These are phyloP conservation scores for Daldinia caldariorum DNA, from an alignment of 495 filamentous ascomycete genomes.

Conservation along the genomic window DNA sequence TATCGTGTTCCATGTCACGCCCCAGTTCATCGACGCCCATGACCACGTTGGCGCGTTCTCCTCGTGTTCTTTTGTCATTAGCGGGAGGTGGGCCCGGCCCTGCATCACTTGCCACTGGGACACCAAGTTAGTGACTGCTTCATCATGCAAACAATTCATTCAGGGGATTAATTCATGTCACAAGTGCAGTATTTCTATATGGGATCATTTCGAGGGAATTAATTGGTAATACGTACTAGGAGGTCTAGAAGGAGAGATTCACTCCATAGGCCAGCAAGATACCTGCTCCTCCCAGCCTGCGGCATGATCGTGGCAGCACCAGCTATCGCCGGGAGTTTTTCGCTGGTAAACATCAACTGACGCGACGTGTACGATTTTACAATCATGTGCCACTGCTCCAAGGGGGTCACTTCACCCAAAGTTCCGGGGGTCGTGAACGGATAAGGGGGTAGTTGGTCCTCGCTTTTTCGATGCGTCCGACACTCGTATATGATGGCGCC, in stretches of 20 bases:
- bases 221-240: background rate
- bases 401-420: constrained; percentile 18
- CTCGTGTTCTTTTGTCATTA: constrained; percentile 36
- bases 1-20: constrained; percentile 16
- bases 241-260: constrained; percentile 41
- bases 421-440: constrained; percentile 24
- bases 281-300: constrained; percentile 27
- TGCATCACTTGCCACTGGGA: constrained; percentile 29
- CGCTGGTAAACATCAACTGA: constrained; percentile 31
- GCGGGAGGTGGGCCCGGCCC: constrained; percentile 23
- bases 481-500: constrained; percentile 35
- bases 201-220: no score
- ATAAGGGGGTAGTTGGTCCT: constrained; percentile 33
- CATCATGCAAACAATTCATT: background rate
- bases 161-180: background rate
- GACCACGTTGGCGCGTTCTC: constrained; percentile 35
- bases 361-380: constrained; percentile 42
- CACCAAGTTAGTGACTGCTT: background rate
- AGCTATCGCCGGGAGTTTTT: constrained; percentile 33
- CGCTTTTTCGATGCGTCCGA: constrained; percentile 30
- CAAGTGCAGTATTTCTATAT: no score
- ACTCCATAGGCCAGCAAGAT: constrained; percentile 43
- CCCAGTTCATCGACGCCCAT: constrained; percentile 35
- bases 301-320: constrained; percentile 31
- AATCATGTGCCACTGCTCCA: constrained; percentile 42